Evolutionary conservation across 108 stramenopile genomes (phyloP).

Genomic region (Pseudonitzschia delicatissima): DNA sequence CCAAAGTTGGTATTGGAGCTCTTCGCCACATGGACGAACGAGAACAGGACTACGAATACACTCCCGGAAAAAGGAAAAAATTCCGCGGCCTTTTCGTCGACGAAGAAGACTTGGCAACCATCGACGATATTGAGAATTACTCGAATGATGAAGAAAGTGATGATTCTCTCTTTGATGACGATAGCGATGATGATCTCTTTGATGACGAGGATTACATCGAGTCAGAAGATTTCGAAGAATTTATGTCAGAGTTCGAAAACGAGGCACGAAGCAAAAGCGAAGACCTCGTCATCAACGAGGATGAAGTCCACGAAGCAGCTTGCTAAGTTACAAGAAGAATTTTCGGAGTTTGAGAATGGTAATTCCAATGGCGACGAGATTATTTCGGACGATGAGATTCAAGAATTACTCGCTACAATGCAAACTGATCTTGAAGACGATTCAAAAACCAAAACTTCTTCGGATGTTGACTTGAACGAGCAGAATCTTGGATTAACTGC

Average conservation of each 20-base stretch:
- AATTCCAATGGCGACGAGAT: slow-evolving; percentile 9
- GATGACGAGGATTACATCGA: slow-evolving; percentile 4
- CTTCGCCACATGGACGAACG: slow-evolving; percentile 37
- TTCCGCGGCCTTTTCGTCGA: slow-evolving; percentile 44
- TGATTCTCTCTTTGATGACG: slow-evolving; percentile 4
- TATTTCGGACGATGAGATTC: slow-evolving; percentile 2
- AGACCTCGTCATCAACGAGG: slow-evolving; percentile 48
- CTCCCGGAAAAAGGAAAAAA: slow-evolving; percentile 27
- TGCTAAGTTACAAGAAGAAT: background rate
- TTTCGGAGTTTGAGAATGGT: too few species aligned
- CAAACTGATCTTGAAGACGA: background rate
- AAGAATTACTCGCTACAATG: background rate
- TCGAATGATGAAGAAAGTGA: slow-evolving; percentile 2
- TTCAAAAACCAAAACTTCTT: background rate
- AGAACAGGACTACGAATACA: slow-evolving; percentile 16
- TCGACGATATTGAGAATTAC: background rate
- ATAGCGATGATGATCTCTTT: slow-evolving; percentile 8
- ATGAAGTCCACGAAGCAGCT: slow-evolving; percentile 52
- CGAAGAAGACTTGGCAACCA: slow-evolving; percentile 32
- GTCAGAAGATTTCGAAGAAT: slow-evolving; percentile 34
- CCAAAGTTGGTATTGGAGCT: slow-evolving; percentile 44
- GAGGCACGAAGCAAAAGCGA: slow-evolving; percentile 40
- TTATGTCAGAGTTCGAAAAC: slow-evolving; percentile 46
- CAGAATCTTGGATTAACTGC: background rate
- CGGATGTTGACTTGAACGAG: background rate